Evolutionary conservation across 1,284 basidiomycete genomes (phyloP), one percentile per base, ranked within the genome.

Genomic region (Athelia sp.): DNA sequence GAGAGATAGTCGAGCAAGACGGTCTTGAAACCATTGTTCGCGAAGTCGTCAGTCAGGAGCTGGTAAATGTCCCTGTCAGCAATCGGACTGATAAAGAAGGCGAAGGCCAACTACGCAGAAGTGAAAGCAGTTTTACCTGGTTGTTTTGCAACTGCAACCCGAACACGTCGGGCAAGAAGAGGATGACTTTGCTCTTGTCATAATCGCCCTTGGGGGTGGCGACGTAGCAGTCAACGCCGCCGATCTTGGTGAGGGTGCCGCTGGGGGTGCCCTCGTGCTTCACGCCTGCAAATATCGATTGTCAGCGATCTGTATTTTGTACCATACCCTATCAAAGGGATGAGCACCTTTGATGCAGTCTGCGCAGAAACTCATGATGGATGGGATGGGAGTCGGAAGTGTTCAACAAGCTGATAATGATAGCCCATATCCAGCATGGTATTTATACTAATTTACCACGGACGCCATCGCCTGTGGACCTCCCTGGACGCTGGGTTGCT

Each of bases 31-130:
- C 87, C 88, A 55, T 87, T 84, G 23, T 70, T 71, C 15, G 88
- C 87, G 65, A 84, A 90, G 59, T 81, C 82, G 58, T 92, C 90
- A 13, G 74, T 79, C 29, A 87, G 68, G 24, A 86, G 71, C 82
- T 86, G 58, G 26, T 40, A 6, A 36, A 46, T 23, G n/a, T n/a
- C n/a, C n/a, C n/a, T n/a, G n/a, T n/a, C n/a, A n/a, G n/a, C n/a
- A n/a, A n/a, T 8, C 21, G 17, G 14, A 43, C 11, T 21, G 19
- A 13, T 43, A 43, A 21, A 11, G 11, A 13, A 21, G 19, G 19
- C 19, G 10, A 43, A 43, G 11, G 40, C 11, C 11, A 43, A 21
- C 21, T 10, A 11, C 40, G 11, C 14, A 13, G 18, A 13, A 34
- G 13, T 31, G 29, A 29, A 23, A n/a, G 3, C 10, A 56, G n/a